Base-by-base conservation (phyloP, 1,139 yeast genomes). In the Candida anutae region DNA sequence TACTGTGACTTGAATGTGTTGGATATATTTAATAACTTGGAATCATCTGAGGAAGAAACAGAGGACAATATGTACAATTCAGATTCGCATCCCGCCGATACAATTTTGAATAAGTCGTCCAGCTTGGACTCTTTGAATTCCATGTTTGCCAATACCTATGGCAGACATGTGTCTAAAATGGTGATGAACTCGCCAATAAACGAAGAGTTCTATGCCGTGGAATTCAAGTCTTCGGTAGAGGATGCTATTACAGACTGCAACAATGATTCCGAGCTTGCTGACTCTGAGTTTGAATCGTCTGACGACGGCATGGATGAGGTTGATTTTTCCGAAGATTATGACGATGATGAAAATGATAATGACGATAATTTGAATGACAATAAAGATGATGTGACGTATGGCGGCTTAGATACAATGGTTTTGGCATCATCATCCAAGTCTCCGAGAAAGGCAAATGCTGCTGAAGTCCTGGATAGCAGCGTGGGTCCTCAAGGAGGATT, bases 1-100 rank as follows among this genome's bases (percentile, higher is more conserved):
- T 61, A 69, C 39, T 75, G 85, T 35, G 85, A 78, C 45, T 63
- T 76, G 27, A 76, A 77, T 40, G 83, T 77, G 1, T 55, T 78
- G 45, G 87, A 77, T 48, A 49, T 73, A 32, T 58, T 70, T 42
- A 54, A 53, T 25, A 37, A 41, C 21, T 48, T 56, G 31, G 54
- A 48, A 21, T 45, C 42, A 9, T 25, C 24, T 9, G 36, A 28
- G 4, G 31, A 31, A 20, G 48, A 42, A 12, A 31, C 34, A 15
- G 40, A 38, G 16, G 48, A 38, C 19, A 31, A 35, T 19, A 36
- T 33, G 28, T 32, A 33, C 15, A 28, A 26, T 21, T 32, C 26
- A 18, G 21, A 28, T 12, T 21, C 29, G 2, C 17, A 31, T 12
- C 30, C 28, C 8, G 12, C 15, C 12, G n/a, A n/a, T n/a, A 17